Base-by-base conservation (phyloP, 108 stramenopile species). In the Cyclotella baltica region DNA sequence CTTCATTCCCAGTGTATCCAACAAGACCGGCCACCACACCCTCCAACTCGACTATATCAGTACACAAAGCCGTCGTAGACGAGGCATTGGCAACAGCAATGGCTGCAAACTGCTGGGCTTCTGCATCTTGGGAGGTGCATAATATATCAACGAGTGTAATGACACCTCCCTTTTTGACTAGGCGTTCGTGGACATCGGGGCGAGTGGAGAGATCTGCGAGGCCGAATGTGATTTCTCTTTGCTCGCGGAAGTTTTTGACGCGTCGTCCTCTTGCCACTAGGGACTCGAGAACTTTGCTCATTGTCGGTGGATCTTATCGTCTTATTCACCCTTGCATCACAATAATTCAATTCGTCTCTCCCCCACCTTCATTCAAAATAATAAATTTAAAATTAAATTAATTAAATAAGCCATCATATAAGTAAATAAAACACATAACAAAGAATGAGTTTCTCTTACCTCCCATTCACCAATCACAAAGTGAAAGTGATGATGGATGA, bases 171-270 rank as follows among this genome's bases (percentile, higher is more conserved):
- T 96, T 96, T 36, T 89, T 86, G 28, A 94, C 92, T 28, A 96
- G 77, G 6, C 88, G 75, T 48, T 88, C 92, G 75, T 92, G 93
- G 1, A 76, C 34, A 37, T 88, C 82, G 1, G 22, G 55, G 46
- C 92, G 85, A 8, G 95, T 94, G 27, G 93, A 94, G 15, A 94
- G 83, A 35, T 92, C 93, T 2, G 92, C 93, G 1, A 96, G 81
- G 10, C 93, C 93, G 55, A 94, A 96, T 6, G 92, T 86, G 18
- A 94, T 93, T 67, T 96, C 95, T 20, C 92, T 88, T 77, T 94
- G 92, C 57, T 93, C 95, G 23, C 77, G 70, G 31, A 87, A 86
- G 51, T 84, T 86, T 40, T 78, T 68, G 31, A 86, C 91, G 6
- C 92, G 89, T 27, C 95, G 86, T n/a, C 93, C 95, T 57, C 90